phyloP scores from a whole-genome alignment of 345 rosid species.

The Schrenkiella parvula region DNA sequence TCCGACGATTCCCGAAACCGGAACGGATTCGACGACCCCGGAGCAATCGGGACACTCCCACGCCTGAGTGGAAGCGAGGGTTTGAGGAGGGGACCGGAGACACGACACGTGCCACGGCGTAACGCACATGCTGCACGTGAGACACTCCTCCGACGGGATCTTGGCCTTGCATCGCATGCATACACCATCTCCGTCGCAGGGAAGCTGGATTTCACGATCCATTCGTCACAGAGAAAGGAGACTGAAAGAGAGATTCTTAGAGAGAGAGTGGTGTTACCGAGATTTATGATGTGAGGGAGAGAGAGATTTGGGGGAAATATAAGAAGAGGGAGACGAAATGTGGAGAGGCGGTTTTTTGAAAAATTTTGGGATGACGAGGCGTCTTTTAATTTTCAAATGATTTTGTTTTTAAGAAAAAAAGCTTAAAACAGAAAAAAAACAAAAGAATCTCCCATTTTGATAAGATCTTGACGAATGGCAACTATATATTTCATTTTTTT shows the following conservation, averaged over 20 bases:
- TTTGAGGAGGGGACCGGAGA: slow-evolving; percentile 40
- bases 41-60: slow-evolving; percentile 73
- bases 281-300: not conserved
- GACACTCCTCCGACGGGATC: slow-evolving; percentile 44
- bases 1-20: not conserved
- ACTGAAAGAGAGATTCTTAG: not conserved
- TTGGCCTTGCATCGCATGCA: slow-evolving; percentile 63
- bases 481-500: not conserved
- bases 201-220: slow-evolving; percentile 46
- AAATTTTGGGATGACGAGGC: not conserved
- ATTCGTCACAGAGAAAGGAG: not conserved
- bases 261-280: not conserved
- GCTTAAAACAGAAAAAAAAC: not conserved
- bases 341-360: not conserved
- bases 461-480: not conserved
- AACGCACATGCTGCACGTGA: slow-evolving; percentile 52
- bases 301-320: not conserved
- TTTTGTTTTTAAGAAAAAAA: not conserved
- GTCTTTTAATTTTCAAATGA: not conserved
- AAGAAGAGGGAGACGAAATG: not conserved
- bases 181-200: slow-evolving; percentile 57
- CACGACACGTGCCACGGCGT: slow-evolving; percentile 82
- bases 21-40: not conserved
- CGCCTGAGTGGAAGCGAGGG: slow-evolving; percentile 40
- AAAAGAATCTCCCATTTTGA: not conserved